Conservation (phyloP, 768 basidiomycete genomes). For the Suillus plorans region DNA sequence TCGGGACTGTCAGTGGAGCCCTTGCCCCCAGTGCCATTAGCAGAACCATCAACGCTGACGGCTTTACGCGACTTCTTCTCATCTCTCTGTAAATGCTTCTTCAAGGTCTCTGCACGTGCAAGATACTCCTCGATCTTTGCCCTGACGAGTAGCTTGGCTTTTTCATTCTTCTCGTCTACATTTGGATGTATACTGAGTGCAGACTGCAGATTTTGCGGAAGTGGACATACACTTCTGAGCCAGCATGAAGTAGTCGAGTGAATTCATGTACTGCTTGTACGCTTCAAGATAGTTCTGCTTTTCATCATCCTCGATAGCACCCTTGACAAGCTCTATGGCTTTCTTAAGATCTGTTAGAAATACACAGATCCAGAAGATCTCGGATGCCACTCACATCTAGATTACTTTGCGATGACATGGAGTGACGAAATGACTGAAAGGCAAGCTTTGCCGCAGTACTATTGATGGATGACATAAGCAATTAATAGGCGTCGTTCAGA, state of each 20-base stretch:
- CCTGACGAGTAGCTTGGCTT: constrained; percentile 82
- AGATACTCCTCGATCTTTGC: constrained; percentile 91
- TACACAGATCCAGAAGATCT: neutral
- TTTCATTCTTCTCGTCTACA: constrained; percentile 86
- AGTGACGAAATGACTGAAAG: neutral
- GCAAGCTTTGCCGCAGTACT: neutral
- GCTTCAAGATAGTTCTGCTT: constrained; percentile 94
- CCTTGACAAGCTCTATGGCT: constrained; percentile 90
- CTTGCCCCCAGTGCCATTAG: constrained; percentile 42
- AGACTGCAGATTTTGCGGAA: constrained; percentile 13
- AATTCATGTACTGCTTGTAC: constrained; percentile 92
- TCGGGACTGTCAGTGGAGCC: constrained; percentile 49
- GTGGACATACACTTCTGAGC: constrained; percentile 76
- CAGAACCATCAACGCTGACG: constrained; percentile 49
- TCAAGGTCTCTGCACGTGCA: constrained; percentile 86
- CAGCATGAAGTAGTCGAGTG: constrained; percentile 98
- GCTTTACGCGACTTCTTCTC: constrained; percentile 55
- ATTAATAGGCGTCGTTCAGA: neutral
- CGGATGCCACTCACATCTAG: constrained; percentile 42
- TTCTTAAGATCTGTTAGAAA: constrained; percentile 41
- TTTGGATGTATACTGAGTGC: constrained; percentile 19
- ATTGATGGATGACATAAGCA: constrained; percentile 9
- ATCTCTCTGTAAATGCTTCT: constrained; percentile 71
- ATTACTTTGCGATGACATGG: constrained; percentile 45
- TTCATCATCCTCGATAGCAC: constrained; percentile 89